Evolutionary conservation across 2,329 filamentous ascomycete species (phyloP).

Genomic region (Fusarium scirpi): DNA sequence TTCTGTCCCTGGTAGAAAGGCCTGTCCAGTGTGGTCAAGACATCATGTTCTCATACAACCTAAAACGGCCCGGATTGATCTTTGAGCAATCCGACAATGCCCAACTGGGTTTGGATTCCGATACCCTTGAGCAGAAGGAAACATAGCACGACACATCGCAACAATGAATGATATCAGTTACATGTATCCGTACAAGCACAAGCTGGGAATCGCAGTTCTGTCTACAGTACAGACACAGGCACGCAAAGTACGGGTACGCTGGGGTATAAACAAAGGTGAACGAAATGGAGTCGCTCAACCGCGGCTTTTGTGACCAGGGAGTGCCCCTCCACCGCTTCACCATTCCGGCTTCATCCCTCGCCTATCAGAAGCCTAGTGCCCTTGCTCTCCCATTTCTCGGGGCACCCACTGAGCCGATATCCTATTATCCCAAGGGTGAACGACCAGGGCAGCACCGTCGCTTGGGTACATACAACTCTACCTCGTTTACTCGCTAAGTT

Average conservation of each 20-base stretch:
- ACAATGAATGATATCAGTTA: constrained; percentile 4
- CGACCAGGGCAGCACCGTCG: constrained; percentile 28
- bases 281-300: constrained; percentile 29
- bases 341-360: constrained; percentile 42
- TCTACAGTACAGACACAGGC: not conserved
- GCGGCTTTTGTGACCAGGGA: constrained; percentile 35
- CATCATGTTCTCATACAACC: constrained; percentile 18
- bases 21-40: not conserved
- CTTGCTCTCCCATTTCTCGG: constrained; percentile 41
- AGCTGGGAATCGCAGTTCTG: not conserved
- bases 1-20: constrained; percentile 19
- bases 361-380: constrained; percentile 39
- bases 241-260: constrained; percentile 7
- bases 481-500: constrained; percentile 26
- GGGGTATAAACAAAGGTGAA: constrained; percentile 32
- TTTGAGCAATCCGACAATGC: constrained; percentile 13
- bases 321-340: constrained; percentile 40
- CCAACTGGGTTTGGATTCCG: constrained; percentile 28
- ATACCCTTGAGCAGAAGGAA: constrained; percentile 16
- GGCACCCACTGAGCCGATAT: constrained; percentile 36
- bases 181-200: not conserved
- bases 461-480: constrained; percentile 22
- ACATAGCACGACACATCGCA: not conserved
- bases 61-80: constrained; percentile 21
- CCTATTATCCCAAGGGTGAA: constrained; percentile 27